A percentile compares a stretch with the other conserved stretches of the same genome.
phyloP scores from a whole-genome alignment of 371 early-diverging fungal species.

The Mortierella sp. region DNA sequence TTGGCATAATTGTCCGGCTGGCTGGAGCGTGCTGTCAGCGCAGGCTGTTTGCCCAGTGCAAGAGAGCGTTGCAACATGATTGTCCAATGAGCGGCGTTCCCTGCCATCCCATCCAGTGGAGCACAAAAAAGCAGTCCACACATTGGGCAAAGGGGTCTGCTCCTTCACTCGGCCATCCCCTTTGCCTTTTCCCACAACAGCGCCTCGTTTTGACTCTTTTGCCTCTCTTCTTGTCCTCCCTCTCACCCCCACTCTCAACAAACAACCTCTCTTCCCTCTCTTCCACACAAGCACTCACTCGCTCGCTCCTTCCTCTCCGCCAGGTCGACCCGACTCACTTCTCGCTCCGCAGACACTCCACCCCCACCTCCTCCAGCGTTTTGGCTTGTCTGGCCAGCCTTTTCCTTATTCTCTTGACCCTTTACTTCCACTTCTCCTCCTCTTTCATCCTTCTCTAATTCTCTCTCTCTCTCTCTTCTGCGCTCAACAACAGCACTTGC shows the following conservation, averaged over 20 bases:
- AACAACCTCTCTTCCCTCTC: too few relatives aligned
- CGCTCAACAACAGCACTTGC: background rate
- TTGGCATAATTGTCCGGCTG: background rate
- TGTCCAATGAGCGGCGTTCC: too few relatives aligned
- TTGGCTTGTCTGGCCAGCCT: too few relatives aligned
- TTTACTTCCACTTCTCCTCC: background rate
- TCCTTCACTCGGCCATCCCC: background rate
- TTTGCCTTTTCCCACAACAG: background rate
- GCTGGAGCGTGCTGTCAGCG: background rate
- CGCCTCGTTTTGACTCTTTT: background rate
- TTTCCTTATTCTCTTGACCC: background rate
- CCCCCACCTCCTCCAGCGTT: too few relatives aligned
- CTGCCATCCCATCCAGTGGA: too few relatives aligned
- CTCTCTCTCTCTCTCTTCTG: background rate
- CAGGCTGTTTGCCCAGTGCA: background rate
- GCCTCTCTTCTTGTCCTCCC: background rate
- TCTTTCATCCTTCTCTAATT: too few relatives aligned
- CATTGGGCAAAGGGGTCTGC: background rate
- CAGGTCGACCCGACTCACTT: too few relatives aligned
- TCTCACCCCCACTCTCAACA: too few relatives aligned
- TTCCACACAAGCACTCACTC: background rate
- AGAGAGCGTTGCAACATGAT: background rate
- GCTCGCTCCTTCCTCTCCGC: background rate
- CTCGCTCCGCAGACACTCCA: too few relatives aligned
- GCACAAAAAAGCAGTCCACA: constrained; percentile 8